Base-by-base conservation (phyloP, 441 rosid genomes). In the Pelargonium fulgidum region DNA sequence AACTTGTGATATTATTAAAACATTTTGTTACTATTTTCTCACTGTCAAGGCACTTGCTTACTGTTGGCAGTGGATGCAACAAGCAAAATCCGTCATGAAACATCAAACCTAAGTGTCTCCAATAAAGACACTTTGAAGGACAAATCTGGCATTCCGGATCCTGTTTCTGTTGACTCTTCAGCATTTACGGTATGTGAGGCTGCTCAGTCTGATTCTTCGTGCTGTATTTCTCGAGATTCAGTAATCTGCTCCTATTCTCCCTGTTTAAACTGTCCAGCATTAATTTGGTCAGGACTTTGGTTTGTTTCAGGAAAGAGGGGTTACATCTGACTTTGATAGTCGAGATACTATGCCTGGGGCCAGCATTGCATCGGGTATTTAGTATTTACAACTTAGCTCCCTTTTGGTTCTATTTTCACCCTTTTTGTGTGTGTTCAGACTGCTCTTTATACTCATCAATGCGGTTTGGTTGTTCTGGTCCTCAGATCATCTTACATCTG, bases 231-330 rank as follows among this genome's bases (percentile, higher is more conserved):
- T 44, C 59, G 17, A 71, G 74, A 73, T 72, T 39, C 65, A 29
- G 69, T 61, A 50, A 70, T 33, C 47, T 24, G 26, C 26, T 71
- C 14, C 58, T 19, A 36, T 54, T 41, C 64, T 63, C 73, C 65
- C 74, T 47, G 59, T 72, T 69, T 63, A 65, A 66, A 64, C 44
- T 59, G 7, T 10, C 3, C 61, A 4, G 58, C 66, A 65, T 70
- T 72, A 22, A 70, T 71, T 71, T 75, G 62, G 36, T 73, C 16
- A 64, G n/a, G 44, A 61, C 65, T 67, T 73, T 70, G 64, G 68
- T 59, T 78, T 62, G 70, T 74, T 76, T 67, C 80, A 85, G 89
- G 85, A 77, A 62, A 76, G 72, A 19, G 84, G 75, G 64, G 65
- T 72, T 68, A 75, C 70, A 62, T 75, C 77, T 67, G 77, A 71